Evolutionary conservation across 2,329 filamentous ascomycete species (phyloP).

Genomic region (Arachnomyces sp.): DNA sequence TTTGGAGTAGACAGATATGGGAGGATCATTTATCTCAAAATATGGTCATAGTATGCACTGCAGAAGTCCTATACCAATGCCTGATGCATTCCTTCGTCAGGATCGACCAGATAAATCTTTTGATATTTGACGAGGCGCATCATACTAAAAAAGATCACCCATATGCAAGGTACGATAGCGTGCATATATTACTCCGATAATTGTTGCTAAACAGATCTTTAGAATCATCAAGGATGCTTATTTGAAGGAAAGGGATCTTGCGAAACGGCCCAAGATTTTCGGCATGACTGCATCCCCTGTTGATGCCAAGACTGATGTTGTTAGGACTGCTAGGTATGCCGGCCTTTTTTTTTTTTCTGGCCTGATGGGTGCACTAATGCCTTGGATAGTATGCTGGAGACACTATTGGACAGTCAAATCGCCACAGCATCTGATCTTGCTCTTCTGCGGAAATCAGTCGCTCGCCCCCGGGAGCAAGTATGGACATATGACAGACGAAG

Average conservation of each 20-base stretch:
- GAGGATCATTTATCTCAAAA: conserved; percentile 51
- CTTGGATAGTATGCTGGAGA: conserved; percentile 56
- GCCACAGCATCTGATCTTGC: conserved; percentile 62
- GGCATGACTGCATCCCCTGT: conserved; percentile 97
- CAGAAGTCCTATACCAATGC: conserved; percentile 73
- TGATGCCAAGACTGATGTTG: conserved; percentile 69
- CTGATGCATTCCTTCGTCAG: conserved; percentile 70
- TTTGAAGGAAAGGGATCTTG: conserved; percentile 37
- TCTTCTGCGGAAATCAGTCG: conserved; percentile 52
- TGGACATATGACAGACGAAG: conserved; percentile 49
- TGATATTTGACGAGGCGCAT: conserved; percentile 94
- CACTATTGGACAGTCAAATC: conserved; percentile 71
- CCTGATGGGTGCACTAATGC: conserved; percentile 4
- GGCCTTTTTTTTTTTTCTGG: not conserved
- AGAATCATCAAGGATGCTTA: conserved; percentile 86
- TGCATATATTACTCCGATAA: not conserved
- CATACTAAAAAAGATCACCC: conserved; percentile 91
- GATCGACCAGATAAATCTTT: conserved; percentile 77
- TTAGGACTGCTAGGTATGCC: conserved; percentile 52
- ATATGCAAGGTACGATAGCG: conserved; percentile 57
- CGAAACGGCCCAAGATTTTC: conserved; percentile 65
- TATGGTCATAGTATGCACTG: conserved; percentile 87
- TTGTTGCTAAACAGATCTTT: conserved; percentile 8
- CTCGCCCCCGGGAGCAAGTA: conserved; percentile 52
- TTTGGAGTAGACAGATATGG: conserved; percentile 58